Base-by-base conservation (phyloP, 345 rosid species). In the Gossypium rotundifolium region DNA sequence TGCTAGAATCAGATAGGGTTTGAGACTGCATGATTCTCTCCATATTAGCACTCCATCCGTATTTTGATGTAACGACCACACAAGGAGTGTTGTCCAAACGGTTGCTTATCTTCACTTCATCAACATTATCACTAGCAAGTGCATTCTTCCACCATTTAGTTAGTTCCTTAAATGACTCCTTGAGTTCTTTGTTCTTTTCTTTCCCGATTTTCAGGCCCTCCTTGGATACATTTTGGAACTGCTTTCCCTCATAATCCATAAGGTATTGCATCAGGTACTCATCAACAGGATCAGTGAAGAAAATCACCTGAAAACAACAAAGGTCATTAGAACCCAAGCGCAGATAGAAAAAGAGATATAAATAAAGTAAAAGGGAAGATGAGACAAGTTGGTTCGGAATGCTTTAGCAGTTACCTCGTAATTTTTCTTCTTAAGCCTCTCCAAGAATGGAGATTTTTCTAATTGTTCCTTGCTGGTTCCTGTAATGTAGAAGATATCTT, bases 11-110 rank as follows among this genome's bases (percentile, higher is more conserved):
- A 0, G 98, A 83, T n/a, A 94, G 82, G 17, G 98, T 94, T 85
- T 94, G 98, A 17, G 98, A 87, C 71, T 90, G 95, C 98, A 94
- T 94, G 72, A 94, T 94, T 84, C 93, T 88, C 81, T 94, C 98
- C 98, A 94, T 92, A 73, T 94, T 94, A 53, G 98, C 89, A 78
- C 98, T 94, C 98, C 98, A 94, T 61, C 98, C 98, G 63, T 77
- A 92, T 79, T 94, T 94, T 0, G 97, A 91, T 3, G 98, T 94
- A 70, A 94, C 97, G 27, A 92, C 98, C 44, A 94, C 91, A 71
- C 98, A 94, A 23, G 98, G 98, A 10, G 98, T 89, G 85, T 91
- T 81, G 59, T 88, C 98, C 87, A 94, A 84, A 40, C 97, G 90
- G 83, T 85, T 92, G 84, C 96, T 92, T 60, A 94, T 86, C 83